phyloP scores from a whole-genome alignment of 2,329 filamentous ascomycete species.

The Pseudopithomyces maydicus region DNA sequence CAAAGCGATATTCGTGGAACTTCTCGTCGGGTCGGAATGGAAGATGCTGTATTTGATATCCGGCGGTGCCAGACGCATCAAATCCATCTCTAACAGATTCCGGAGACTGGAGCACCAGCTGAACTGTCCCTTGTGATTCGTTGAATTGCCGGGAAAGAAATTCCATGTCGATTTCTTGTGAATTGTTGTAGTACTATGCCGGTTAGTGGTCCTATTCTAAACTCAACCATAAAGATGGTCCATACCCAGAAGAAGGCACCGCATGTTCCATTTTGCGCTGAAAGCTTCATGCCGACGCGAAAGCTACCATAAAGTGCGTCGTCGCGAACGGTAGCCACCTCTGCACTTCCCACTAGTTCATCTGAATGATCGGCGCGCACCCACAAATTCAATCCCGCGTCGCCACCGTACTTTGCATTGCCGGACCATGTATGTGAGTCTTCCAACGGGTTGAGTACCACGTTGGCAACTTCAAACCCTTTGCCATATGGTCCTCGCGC shows the following conservation, averaged over 20 bases:
- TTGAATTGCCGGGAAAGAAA: conserved; percentile 72
- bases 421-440: conserved; percentile 51
- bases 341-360: conserved; percentile 64
- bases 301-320: conserved; percentile 75
- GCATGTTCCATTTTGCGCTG: conserved; percentile 68
- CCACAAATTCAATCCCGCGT: conserved; percentile 46
- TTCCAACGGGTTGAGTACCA: conserved; percentile 58
- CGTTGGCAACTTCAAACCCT: conserved; percentile 62
- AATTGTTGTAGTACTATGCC: conserved; percentile 74
- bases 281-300: conserved; percentile 69
- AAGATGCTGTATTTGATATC: conserved; percentile 63
- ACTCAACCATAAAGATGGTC: neutral
- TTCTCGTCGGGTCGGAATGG: conserved; percentile 67
- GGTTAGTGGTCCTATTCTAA: conserved; percentile 13
- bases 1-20: conserved; percentile 81
- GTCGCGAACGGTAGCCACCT: conserved; percentile 64
- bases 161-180: conserved; percentile 81
- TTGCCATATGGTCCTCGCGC: conserved; percentile 71
- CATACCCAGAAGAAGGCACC: conserved; percentile 79
- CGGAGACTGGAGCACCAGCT: conserved; percentile 75
- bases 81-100: conserved; percentile 63
- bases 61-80: conserved; percentile 64
- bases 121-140: conserved; percentile 63
- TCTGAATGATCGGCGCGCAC: conserved; percentile 44
- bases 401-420: conserved; percentile 50